Base-by-base conservation (phyloP, 192 early-diverging fungal species). In the Lobosporangium transversale region DNA sequence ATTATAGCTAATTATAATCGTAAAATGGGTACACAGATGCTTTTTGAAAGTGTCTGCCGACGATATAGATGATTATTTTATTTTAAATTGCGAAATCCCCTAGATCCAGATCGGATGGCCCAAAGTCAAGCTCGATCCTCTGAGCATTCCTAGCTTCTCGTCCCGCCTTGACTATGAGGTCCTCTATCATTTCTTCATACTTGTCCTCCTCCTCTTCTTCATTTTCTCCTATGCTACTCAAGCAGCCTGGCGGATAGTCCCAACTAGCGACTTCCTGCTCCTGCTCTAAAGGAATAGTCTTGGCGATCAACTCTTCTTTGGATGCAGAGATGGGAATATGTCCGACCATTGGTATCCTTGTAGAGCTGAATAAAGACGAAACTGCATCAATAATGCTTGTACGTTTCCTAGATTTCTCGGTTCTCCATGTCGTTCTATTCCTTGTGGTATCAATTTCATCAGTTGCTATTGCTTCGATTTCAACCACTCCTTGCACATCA, bases 101-200 rank as follows among this genome's bases (percentile, higher is more conserved):
- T 29, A 75, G 35, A 33, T 52, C 58, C 48, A 75, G 23, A 5
- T 60, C 56, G n/a, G 53, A 32, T 0, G 43, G 31, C 0, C 63
- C 70, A 4, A 75, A 52, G 26, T 75, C 63, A 17, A 75, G 29
- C n/a, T 66, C 70, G 21, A 75, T 75, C 14, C 70, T 24, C 51
- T 75, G 57, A 0, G 70, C 47, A 30, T 75, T 66, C 44, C 52
- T 65, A 9, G 55, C 51, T n/a, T 75, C 70, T 0, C 70, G 62
- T 18, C 48, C 42, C 51, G n/a, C 31, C 35, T 75, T 75, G 6
- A 45, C 43, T 17, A 54, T 58, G 8, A 32, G 51, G 12, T 75
- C 63, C 23, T 66, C 70, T 12, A 53, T 7, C 17, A 55, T 36
- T n/a, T 45, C 52, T 24, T 55, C 53, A 23, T 65, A n/a, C 35